Base-by-base conservation (phyloP, 768 basidiomycete species). In the Chalciporus sphaerocephalus region DNA sequence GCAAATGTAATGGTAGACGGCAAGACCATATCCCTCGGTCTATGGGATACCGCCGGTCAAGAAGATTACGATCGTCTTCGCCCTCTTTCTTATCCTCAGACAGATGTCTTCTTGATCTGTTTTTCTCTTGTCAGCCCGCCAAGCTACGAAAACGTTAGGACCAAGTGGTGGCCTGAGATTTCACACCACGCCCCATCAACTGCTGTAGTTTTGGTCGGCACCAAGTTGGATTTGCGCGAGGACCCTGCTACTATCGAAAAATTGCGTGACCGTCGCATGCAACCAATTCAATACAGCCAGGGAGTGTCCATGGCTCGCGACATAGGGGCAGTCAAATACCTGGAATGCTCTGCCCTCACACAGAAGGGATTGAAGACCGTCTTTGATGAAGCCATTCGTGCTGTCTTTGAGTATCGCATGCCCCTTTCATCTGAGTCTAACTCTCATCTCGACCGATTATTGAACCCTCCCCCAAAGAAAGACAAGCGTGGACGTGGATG, bases 1-100 rank as follows among this genome's bases (percentile, higher is more conserved):
- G 93, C 92, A 49, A 95, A 94, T 70, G 94, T 99, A 44, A 92
- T 97, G 85, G 96, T 99, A 38, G 96, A 99, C 59, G 92, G 92
- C 57, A 94, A 95, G 76, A 96, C 96, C 42, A 94, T 98, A 62
- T 96, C 92, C 50, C 83, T 98, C 46, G 95, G 95, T 40, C 75
- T 99, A 46, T 99, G 96, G 96, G 96, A 99, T 79, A 99, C 96
- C n/a, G 96, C 96, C 27, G 96, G 96, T 55, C 96, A 99, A 71
- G 96, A 99, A 69, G 95, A 99, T 74, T 99, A 95, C 65, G 92
- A 95, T 72, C 87, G 96, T 35, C 87, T 99, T 57, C 85, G 96
- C 57, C 96, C 96, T 41, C 79, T 99, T 58, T 95, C 92, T 52
- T 99, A 99, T 72, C 96, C 96, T 20, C 96, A 98, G 71, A 98